phyloP scores from a whole-genome alignment of 1,284 basidiomycete genomes.

The Fomitopsis betulina region DNA sequence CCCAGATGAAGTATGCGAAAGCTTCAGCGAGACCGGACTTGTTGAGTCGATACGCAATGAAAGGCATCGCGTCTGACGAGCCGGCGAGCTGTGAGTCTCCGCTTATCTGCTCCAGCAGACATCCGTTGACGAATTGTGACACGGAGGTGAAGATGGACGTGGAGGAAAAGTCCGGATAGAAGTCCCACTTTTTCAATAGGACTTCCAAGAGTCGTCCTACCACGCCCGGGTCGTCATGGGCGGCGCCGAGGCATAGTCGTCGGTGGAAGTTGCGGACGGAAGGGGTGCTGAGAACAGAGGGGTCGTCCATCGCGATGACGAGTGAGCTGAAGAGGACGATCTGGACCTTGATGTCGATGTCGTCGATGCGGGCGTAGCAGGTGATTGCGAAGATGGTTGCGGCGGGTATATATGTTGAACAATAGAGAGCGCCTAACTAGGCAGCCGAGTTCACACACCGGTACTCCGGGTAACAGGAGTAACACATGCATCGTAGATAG shows the following conservation, averaged over 20 bases:
- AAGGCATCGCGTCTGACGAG: slow-evolving; percentile 1
- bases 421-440: too few species aligned
- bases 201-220: slow-evolving; percentile 9
- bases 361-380: slow-evolving; percentile 11
- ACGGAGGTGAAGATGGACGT: slow-evolving; percentile 10
- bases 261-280: slow-evolving; percentile 11
- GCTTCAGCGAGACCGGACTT: slow-evolving; percentile 10
- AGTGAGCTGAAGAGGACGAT: slow-evolving; percentile 14
- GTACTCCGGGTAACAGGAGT: too few species aligned
- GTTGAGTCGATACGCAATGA: slow-evolving; percentile 8
- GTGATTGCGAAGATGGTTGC: slow-evolving; percentile 8
- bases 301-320: slow-evolving; percentile 11
- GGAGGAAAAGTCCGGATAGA: slow-evolving; percentile 11
- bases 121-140: slow-evolving; percentile 11
- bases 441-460: too few species aligned
- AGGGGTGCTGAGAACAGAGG: slow-evolving; percentile 6
- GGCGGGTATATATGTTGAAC: background rate
- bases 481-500: too few species aligned
- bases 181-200: slow-evolving; percentile 6
- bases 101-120: slow-evolving; percentile 10
- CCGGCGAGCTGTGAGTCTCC: slow-evolving; percentile 1
- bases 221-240: slow-evolving; percentile 10
- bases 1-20: slow-evolving; percentile 16
- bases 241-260: slow-evolving; percentile 6
- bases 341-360: slow-evolving; percentile 9